Evolutionary conservation across 352 stramenopile genomes (phyloP).

Genomic region (Globisporangium megalacanthum): DNA sequence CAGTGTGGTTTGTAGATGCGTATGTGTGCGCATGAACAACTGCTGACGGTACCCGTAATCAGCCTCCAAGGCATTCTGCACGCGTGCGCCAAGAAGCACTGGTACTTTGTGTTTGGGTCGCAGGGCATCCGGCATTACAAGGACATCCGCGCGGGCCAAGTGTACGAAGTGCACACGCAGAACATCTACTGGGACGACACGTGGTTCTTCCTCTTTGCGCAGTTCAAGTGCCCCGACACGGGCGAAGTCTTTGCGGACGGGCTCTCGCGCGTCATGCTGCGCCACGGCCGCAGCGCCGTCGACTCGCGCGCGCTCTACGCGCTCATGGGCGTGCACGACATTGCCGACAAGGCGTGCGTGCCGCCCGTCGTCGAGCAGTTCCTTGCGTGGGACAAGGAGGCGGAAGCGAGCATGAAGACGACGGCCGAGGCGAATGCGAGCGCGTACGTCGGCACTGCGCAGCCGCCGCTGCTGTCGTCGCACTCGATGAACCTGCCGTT

Average conservation of each 20-base stretch:
- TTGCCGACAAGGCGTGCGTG: slow-evolving; percentile 36
- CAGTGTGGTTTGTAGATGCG: no score
- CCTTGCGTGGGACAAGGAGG: slow-evolving; percentile 47
- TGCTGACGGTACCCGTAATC: no score
- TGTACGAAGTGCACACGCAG: slow-evolving; percentile 60
- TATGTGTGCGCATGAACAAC: no score
- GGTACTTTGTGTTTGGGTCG: slow-evolving; percentile 69
- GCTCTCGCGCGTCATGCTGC: slow-evolving; percentile 53
- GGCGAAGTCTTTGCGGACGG: slow-evolving; percentile 59
- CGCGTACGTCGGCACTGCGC: slow-evolving; percentile 15
- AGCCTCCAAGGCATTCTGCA: slow-evolving; percentile 51
- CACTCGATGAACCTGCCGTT: slow-evolving; percentile 73
- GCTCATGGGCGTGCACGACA: slow-evolving; percentile 42
- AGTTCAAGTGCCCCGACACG: slow-evolving; percentile 66
- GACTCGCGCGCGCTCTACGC: slow-evolving; percentile 47
- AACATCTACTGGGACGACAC: slow-evolving; percentile 70
- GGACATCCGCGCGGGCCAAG: slow-evolving; percentile 43
- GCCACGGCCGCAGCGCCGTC: slow-evolving; percentile 41
- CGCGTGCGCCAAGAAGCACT: slow-evolving; percentile 43
- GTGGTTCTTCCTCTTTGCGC: slow-evolving; percentile 62
- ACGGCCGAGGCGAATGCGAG: slow-evolving; percentile 29
- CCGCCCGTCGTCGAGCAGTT: slow-evolving; percentile 44
- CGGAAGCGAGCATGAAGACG: slow-evolving; percentile 53
- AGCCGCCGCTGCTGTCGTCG: slow-evolving; percentile 32
- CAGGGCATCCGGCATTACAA: slow-evolving; percentile 61